Conservation (phyloP, 2,329 filamentous ascomycete species). For the Cercospora zeae-maydis region DNA sequence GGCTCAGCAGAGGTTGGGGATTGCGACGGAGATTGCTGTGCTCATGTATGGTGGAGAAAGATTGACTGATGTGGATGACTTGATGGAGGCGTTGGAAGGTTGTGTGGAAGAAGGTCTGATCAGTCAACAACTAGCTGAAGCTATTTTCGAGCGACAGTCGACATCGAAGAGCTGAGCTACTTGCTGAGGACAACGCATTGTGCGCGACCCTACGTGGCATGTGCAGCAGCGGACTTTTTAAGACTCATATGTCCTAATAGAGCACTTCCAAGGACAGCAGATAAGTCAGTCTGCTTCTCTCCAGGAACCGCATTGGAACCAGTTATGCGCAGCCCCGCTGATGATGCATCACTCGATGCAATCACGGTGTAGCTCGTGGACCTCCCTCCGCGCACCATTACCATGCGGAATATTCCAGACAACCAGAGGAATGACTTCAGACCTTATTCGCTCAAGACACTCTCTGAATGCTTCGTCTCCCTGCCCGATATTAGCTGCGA, state of each 20-base stretch:
- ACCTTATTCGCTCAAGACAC: neutral
- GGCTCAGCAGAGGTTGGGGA: conserved; percentile 35
- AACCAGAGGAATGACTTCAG: neutral
- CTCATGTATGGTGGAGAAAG: conserved; percentile 41
- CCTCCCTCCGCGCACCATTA: neutral
- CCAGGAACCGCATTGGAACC: neutral
- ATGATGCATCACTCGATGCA: neutral
- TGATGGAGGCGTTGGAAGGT: conserved; percentile 46
- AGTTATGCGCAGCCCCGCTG: neutral
- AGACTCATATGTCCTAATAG: neutral
- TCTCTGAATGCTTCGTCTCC: no score
- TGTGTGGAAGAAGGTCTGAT: conserved; percentile 54
- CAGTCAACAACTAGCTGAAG: conserved; percentile 25
- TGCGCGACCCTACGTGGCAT: neutral
- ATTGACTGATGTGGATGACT: conserved; percentile 37
- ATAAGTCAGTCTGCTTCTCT: neutral
- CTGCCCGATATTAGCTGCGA: no score
- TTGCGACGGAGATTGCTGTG: conserved; percentile 41
- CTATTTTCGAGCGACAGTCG: conserved; percentile 9
- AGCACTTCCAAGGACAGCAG: neutral
- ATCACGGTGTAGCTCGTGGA: neutral
- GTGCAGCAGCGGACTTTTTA: neutral
- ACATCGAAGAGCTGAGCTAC: conserved; percentile 9
- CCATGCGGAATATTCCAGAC: no score
- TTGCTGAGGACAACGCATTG: neutral